Conservation (phyloP, 2,329 filamentous ascomycete species). For the Penicillium occitanis region DNA sequence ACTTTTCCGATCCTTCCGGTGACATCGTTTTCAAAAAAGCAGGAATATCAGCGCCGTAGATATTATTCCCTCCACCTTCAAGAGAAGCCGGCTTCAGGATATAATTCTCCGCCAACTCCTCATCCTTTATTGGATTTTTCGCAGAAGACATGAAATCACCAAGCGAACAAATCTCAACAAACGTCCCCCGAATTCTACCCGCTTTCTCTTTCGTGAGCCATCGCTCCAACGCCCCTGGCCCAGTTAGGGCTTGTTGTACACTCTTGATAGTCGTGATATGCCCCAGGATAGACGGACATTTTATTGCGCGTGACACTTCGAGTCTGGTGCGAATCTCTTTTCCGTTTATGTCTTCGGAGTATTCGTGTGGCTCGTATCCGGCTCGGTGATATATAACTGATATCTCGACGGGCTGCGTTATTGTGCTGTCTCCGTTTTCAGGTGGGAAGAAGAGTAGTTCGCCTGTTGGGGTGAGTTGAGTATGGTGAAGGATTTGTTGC, state of each 20-base stretch:
- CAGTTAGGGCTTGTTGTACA: constrained; percentile 44
- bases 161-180: constrained; percentile 40
- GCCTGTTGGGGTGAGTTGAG: constrained; percentile 29
- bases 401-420: constrained; percentile 35
- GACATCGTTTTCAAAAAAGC: constrained; percentile 32
- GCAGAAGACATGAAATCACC: constrained; percentile 16
- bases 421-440: constrained; percentile 14
- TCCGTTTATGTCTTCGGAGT: constrained; percentile 30
- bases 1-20: constrained; percentile 26
- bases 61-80: constrained; percentile 48
- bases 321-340: constrained; percentile 32
- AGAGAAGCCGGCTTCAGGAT: constrained; percentile 46
- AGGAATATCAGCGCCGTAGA: constrained; percentile 42
- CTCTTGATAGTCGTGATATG: constrained; percentile 48
- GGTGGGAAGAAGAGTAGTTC: constrained; percentile 41
- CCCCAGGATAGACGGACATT: constrained; percentile 45
- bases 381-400: constrained; percentile 48
- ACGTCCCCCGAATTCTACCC: constrained; percentile 34
- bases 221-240: constrained; percentile 33
- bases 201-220: constrained; percentile 36
- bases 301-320: constrained; percentile 45
- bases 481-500: constrained; percentile 33
- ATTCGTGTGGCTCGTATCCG: constrained; percentile 45
- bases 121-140: constrained; percentile 27
- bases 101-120: constrained; percentile 28